These are phyloP conservation scores for Fusarium albosuccineum DNA, from an alignment of 2,329 filamentous ascomycete genomes.

Conservation along the genomic window DNA sequence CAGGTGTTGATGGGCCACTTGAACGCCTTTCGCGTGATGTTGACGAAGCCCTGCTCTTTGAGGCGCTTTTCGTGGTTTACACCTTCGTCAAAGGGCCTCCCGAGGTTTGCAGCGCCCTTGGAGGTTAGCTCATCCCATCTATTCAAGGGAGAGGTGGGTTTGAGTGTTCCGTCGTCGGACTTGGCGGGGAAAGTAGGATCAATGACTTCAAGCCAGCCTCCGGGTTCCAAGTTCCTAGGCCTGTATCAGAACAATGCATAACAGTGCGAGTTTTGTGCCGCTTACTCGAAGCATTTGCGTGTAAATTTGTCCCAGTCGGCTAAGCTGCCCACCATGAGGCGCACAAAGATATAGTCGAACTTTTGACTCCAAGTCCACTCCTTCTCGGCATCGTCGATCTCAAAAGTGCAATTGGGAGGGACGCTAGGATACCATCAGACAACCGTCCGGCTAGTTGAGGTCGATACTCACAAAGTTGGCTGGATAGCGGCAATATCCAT, in stretches of 20 bases:
- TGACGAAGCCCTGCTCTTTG: slow-evolving; percentile 18
- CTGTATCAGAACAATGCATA: background rate
- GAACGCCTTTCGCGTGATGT: slow-evolving; percentile 1
- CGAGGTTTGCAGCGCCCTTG: slow-evolving; percentile 18
- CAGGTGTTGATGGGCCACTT: slow-evolving; percentile 31
- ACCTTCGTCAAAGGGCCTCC: slow-evolving; percentile 13
- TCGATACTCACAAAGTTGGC: slow-evolving; percentile 8
- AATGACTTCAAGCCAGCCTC: slow-evolving; percentile 37
- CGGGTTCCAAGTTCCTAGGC: slow-evolving; percentile 9
- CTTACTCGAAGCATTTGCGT: slow-evolving; percentile 19
- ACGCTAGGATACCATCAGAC: background rate
- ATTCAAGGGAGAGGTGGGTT: slow-evolving; percentile 1
- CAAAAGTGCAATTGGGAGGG: slow-evolving; percentile 22
- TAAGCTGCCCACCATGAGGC: slow-evolving; percentile 34
- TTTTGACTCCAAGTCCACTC: slow-evolving; percentile 28
- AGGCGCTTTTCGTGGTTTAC: slow-evolving; percentile 25
- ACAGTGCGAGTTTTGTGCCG: background rate
- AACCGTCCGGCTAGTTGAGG: accelerated
- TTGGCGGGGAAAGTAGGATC: slow-evolving; percentile 33
- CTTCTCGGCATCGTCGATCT: slow-evolving; percentile 25
- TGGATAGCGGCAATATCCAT: slow-evolving; percentile 32
- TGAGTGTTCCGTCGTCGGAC: slow-evolving; percentile 31
- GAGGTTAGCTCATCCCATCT: slow-evolving; percentile 29
- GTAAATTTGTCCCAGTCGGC: slow-evolving; percentile 28
- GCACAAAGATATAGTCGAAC: slow-evolving; percentile 33